phyloP scores from a whole-genome alignment of 208 protist genomes.

The Porcisia deanei region DNA sequence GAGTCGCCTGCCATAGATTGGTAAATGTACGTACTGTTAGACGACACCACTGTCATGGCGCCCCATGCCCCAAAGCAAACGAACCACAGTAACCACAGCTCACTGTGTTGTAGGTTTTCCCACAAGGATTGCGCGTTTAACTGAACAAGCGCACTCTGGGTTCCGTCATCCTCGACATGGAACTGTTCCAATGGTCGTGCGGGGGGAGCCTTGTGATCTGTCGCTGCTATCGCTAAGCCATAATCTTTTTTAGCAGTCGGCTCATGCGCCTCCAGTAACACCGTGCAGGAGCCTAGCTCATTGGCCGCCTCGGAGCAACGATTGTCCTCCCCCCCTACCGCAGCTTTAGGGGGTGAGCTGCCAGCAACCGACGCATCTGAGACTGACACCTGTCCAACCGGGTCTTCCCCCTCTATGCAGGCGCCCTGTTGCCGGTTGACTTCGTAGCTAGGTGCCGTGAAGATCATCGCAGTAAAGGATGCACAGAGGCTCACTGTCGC shows the following conservation, averaged over 20 bases:
- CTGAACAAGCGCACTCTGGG: background rate
- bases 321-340: background rate
- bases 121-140: slow-evolving; percentile 54
- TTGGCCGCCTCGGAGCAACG: background rate
- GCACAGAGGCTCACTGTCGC: slow-evolving; percentile 45
- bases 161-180: background rate
- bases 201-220: background rate
- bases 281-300: background rate
- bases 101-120: slow-evolving; percentile 53
- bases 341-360: background rate
- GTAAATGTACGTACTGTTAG: slow-evolving; percentile 83
- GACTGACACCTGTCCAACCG: too few species aligned
- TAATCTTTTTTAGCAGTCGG: background rate
- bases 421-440: slow-evolving; percentile 38
- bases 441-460: slow-evolving; percentile 67
- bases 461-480: slow-evolving; percentile 68
- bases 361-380: too few species aligned
- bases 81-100: slow-evolving; percentile 88
- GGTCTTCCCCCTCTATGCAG: slow-evolving; percentile 8
- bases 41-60: slow-evolving; percentile 71
- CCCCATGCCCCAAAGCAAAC: slow-evolving; percentile 79
- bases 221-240: background rate
- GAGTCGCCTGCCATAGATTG: slow-evolving; percentile 53
- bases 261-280: background rate
- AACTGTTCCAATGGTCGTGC: background rate